Base-by-base conservation (phyloP, 805 yeast genomes). In the Sugiyamaella smithiae region DNA sequence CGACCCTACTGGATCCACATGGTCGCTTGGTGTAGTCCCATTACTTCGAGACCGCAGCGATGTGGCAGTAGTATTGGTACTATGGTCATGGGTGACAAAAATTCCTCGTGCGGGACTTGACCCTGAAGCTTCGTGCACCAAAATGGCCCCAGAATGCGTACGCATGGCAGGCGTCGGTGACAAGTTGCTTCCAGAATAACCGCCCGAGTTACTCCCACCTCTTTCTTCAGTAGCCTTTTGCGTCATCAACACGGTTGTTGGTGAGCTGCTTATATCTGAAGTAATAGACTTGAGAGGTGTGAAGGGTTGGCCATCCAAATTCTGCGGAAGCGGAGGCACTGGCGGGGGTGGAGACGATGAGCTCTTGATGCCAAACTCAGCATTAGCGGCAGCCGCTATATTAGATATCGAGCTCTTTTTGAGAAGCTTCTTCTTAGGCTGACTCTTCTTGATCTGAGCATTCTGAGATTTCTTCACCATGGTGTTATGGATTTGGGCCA, bases 91-190 rank as follows among this genome's bases (percentile, higher is more conserved):
- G 14, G 55, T 45, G 1, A 50, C 32, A 31, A 59, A 63, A 38
- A 61, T 51, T 2, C 67, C 67, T 54, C 61, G 59, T 23, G 67
- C 67, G 1, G 67, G 67, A 26, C 62, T 54, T 25, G 57, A 50
- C 37, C 59, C 63, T 26, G 61, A 58, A 3, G 67, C 65, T 14
- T 46, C 61, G n/a, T 63, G 50, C 6, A 63, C 65, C 8, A 62
- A 57, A 33, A 55, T 56, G 4, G 65, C 51, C 9, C 50, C 40
- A 6, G 64, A 59, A 28, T 51, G 55, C 47, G 51, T 43, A 14
- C 66, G 57, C 31, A 57, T 58, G 14, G 64, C 65, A 11, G 67
- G 67, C 1, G 67, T 63, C 1, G 66, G 67, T 22, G 64, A 60
- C 20, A 55, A 22, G 37, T 16, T 37, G 22, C 36, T 5, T 29